Evolutionary conservation across 2,329 filamentous ascomycete species (phyloP).

Genomic region (Bisporella sp.): DNA sequence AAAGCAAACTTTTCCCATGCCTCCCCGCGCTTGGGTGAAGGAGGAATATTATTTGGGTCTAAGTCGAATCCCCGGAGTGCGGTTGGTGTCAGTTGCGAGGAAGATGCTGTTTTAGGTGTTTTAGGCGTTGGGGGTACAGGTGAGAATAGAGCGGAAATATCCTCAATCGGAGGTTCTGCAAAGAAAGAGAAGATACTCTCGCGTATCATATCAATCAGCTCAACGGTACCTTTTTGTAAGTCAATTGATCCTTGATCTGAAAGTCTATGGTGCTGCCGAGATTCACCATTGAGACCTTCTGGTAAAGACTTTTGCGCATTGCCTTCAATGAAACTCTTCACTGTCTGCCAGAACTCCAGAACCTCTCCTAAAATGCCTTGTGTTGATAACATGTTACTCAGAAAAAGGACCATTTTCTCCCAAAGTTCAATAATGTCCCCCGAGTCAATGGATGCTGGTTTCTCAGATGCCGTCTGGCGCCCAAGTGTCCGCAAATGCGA

Average conservation of each 20-base stretch:
- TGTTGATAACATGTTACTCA: conserved; percentile 67
- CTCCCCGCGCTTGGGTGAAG: conserved; percentile 72
- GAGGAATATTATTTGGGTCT: conserved; percentile 69
- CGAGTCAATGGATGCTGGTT: conserved; percentile 63
- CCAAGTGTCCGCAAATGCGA: conserved; percentile 69
- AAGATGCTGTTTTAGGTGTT: conserved; percentile 51
- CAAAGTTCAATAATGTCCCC: conserved; percentile 81
- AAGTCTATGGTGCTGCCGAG: conserved; percentile 72
- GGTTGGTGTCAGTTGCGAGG: conserved; percentile 38
- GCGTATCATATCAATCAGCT: conserved; percentile 77
- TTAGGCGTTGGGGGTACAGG: conserved; percentile 65
- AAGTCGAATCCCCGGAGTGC: conserved; percentile 68
- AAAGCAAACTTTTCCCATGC: conserved; percentile 92
- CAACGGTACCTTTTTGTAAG: conserved; percentile 69
- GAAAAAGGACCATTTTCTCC: conserved; percentile 75
- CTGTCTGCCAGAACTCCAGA: conserved; percentile 88
- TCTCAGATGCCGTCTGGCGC: conserved; percentile 57
- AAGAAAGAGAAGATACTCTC: conserved; percentile 79
- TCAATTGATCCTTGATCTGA: conserved; percentile 63
- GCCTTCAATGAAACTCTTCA: conserved; percentile 83
- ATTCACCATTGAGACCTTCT: conserved; percentile 73
- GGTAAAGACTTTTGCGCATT: conserved; percentile 76
- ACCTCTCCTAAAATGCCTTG: conserved; percentile 84
- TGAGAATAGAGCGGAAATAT: conserved; percentile 81
- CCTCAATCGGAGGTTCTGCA: conserved; percentile 79